Base-by-base conservation (phyloP, 2,329 filamentous ascomycete species). In the Hypoxylon sp. region DNA sequence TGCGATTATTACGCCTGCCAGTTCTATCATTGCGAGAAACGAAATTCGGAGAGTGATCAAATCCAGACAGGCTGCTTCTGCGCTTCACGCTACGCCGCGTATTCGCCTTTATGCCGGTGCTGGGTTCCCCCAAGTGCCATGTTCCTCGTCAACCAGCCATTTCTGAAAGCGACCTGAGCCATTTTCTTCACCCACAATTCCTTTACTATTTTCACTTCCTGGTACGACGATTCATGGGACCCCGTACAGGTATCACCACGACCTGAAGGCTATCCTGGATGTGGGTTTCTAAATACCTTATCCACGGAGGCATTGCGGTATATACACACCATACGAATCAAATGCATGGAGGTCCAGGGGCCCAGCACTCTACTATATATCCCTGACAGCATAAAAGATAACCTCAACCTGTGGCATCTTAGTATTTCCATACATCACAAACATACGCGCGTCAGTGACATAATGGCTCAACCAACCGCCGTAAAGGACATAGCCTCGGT, bases 11-110 rank as follows among this genome's bases (percentile, higher is more conserved):
- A 60, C 37, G 37, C 55, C 13, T 48, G 44, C 29, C 42, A 58
- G 37, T 48, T 58, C 17, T 48, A 58, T 39, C 42, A 58, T n/a
- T 48, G 44, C 55, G 42, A 58, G 44, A 48, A 32, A 35, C 55
- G 44, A n/a, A 29, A 13, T 31, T 10, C 42, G 13, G 17, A 17
- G 17, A 47, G 55, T 19, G 55, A 48, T 13, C 44, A 48, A 15
- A 58, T 47, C 19, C 17, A 27, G 11, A 60, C 39, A 11, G 59
- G 35, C 5, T 48, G 31, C 24, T 39, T 39, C 51, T 55, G 37
- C 27, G 42, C 35, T 3, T 37, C 47, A 3, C 32, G 57, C 6
- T 35, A 62, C 32, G 42, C 31, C 11, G 31, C 51, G 1, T 47
- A 50, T 42, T 54, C 42, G n/a, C 51, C 29, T 42, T 32, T 37